phyloP scores from a whole-genome alignment of 345 rosid species.

The sweet orange (Citrus sinensis) region DNA sequence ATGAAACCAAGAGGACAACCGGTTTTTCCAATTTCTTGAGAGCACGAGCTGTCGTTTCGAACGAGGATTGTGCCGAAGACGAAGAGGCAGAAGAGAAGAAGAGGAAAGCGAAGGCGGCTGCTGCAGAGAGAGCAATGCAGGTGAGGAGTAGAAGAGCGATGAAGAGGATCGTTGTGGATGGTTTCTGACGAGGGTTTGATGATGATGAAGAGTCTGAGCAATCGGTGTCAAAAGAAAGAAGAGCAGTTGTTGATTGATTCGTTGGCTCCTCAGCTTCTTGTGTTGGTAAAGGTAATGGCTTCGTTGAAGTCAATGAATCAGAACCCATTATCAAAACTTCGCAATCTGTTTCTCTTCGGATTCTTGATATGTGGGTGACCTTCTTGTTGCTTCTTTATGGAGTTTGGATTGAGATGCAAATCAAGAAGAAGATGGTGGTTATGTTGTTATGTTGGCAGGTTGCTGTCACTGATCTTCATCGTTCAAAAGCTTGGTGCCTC shows the following conservation, averaged over 20 bases:
- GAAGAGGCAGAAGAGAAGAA: constrained; percentile 39
- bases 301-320: constrained; percentile 32
- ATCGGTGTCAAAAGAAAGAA: constrained; percentile 49
- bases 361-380: neutral
- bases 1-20: constrained; percentile 73
- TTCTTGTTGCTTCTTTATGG: neutral
- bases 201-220: constrained; percentile 22
- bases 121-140: constrained; percentile 70
- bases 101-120: constrained; percentile 66
- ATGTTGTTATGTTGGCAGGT: neutral
- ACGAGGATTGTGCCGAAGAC: constrained; percentile 12
- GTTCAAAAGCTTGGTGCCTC: neutral
- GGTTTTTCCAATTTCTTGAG: constrained; percentile 62
- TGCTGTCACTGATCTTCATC: neutral
- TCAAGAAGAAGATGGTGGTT: neutral
- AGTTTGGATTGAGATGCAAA: neutral
- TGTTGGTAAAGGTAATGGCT: constrained; percentile 25
- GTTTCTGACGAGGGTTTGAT: constrained; percentile 14
- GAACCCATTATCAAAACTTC: constrained; percentile 32
- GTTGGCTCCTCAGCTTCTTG: constrained; percentile 44
- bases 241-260: constrained; percentile 55
- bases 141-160: constrained; percentile 48
- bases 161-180: constrained; percentile 43
- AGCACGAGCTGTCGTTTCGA: constrained; percentile 40
- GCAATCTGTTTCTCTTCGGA: neutral